Evolutionary conservation across 2,329 filamentous ascomycete species (phyloP), one percentile per base, ranked within the genome.

Genomic region (Teratosphaeria gauchensis): DNA sequence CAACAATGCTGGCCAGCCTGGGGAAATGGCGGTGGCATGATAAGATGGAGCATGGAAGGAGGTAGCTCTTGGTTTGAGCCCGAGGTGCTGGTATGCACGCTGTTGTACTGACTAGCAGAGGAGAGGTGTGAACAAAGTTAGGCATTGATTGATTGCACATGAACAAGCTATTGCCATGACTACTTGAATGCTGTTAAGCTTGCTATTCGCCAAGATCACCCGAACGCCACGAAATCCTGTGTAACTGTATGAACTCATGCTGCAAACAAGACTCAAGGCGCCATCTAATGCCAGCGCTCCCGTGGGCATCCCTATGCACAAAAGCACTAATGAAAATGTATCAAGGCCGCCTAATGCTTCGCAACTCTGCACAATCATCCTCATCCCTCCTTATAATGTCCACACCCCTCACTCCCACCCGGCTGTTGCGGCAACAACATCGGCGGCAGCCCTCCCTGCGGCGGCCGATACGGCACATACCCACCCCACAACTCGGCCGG

Each of bases 401-500:
- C 42, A 11, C 9, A 48, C 16, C 42, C 42, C 4, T 21, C 42
- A 21, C 5, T 16, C n/a, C n/a, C n/a, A 21, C 9, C 16, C 51
- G 51, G 24, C 21, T 30, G 51, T 4, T 30, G 51, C 51, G 42
- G 42, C 42, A 8, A 11, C 52, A 19, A 9, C 24, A 56, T 31
- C 38, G 21, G 38, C 38, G 21, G 35, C 33, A 28, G 19, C 5
- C 21, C 54, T 33, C 54, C 38, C 55, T 33, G 24, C 21, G 58
- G 56, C 46, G 61, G 61, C 42, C 61, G 19, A 48, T 63, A 63
- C 51, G 61, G 56, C 28, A 62, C 60, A 53, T 62, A 62, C 16
- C 61, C 61, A 11, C 61, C 61, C 61, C 61, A 63, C 46, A 63
- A 33, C 58, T 63, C 61, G 12, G 51, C 30, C 51, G 59, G 61